Percentiles rank a stretch among this genome's conserved stretches.
Evolutionary conservation across 305 asterid genomes (phyloP).

Genomic region (Ilex paraguariensis): DNA sequence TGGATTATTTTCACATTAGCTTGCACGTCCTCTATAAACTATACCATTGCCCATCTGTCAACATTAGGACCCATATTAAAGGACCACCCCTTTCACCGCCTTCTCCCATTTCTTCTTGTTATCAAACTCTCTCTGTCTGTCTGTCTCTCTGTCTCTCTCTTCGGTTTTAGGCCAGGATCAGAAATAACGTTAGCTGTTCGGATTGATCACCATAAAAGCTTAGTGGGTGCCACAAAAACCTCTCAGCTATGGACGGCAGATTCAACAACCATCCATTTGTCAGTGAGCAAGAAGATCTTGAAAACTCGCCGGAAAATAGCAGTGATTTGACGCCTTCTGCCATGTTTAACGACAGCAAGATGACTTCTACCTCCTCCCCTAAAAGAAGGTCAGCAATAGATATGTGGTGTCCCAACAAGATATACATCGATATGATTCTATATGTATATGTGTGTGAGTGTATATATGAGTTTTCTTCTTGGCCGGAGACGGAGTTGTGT

Average conservation of each 20-base stretch:
- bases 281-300: constrained; percentile 52
- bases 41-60: constrained; percentile 51
- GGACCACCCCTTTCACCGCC: constrained; percentile 20
- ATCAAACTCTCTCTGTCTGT: constrained; percentile 16
- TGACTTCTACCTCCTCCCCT: constrained; percentile 62
- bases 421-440: too few species aligned
- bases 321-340: constrained; percentile 62
- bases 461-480: too few species aligned
- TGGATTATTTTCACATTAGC: constrained; percentile 62
- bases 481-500: too few species aligned
- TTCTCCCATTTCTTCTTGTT: constrained; percentile 40
- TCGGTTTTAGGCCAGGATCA: neutral
- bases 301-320: constrained; percentile 66
- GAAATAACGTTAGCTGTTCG: too few species aligned
- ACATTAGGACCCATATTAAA: constrained; percentile 27
- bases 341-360: constrained; percentile 41
- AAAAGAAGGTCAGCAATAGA: constrained; percentile 46
- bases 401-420: too few species aligned
- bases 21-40: constrained; percentile 77
- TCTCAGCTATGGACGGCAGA: constrained; percentile 39
- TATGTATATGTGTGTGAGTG: too few species aligned
- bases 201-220: too few species aligned
- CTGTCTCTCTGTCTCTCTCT: constrained; percentile 18
- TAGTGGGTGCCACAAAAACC: too few species aligned
- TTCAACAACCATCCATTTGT: constrained; percentile 30